Evolutionary conservation across 1,284 basidiomycete genomes (phyloP).

Genomic region (Ustilago vetiveriae): DNA sequence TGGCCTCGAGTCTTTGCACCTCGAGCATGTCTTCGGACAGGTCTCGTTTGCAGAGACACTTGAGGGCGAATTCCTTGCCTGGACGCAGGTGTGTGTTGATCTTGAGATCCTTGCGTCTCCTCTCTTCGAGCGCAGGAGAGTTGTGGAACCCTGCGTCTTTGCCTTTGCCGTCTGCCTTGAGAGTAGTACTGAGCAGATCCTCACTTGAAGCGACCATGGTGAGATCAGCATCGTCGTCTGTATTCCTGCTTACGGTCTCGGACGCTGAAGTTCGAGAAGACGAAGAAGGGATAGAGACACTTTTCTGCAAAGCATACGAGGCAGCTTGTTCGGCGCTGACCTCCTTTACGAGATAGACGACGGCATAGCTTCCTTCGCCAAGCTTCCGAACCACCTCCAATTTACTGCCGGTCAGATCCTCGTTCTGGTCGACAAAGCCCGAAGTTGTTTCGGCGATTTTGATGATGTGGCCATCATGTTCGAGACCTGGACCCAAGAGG

Average conservation of each 20-base stretch:
- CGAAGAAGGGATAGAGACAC: slow-evolving; percentile 14
- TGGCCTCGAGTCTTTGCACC: slow-evolving; percentile 72
- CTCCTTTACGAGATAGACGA: slow-evolving; percentile 64
- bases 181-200: slow-evolving; percentile 41
- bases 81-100: slow-evolving; percentile 29
- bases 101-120: slow-evolving; percentile 46
- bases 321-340: slow-evolving; percentile 46
- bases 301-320: slow-evolving; percentile 12
- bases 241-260: neutral
- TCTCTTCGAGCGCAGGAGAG: slow-evolving; percentile 42
- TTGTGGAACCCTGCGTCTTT: slow-evolving; percentile 39
- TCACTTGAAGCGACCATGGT: slow-evolving; percentile 42
- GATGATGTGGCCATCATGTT: slow-evolving; percentile 62
- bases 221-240: slow-evolving; percentile 36
- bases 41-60: slow-evolving; percentile 81
- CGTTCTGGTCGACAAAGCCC: slow-evolving; percentile 60
- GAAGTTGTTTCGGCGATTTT: slow-evolving; percentile 57
- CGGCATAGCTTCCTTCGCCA: slow-evolving; percentile 65
- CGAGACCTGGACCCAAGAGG: slow-evolving; percentile 60
- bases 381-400: slow-evolving; percentile 62
- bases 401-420: slow-evolving; percentile 45
- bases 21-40: slow-evolving; percentile 60
- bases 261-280: slow-evolving; percentile 1
- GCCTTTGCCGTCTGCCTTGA: slow-evolving; percentile 33
- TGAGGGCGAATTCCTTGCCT: slow-evolving; percentile 85